Base-by-base conservation (phyloP, 768 basidiomycete species). In the Polyporus arcularius region DNA sequence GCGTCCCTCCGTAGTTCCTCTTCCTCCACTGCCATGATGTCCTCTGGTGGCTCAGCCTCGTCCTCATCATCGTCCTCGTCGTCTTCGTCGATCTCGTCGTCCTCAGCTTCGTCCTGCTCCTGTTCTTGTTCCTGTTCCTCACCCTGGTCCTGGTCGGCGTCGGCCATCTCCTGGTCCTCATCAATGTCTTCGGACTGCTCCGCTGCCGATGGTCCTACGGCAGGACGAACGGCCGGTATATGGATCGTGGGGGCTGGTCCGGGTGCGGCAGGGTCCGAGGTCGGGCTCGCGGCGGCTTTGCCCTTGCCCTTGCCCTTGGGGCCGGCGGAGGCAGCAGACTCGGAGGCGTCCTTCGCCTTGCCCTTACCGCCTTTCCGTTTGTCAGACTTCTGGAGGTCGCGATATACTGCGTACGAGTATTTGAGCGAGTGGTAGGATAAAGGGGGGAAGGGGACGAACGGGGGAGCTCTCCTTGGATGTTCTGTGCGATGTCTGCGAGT, bases 401-500 rank as follows among this genome's bases (percentile, higher is more conserved):
- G 86, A 63, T 87, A 90, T 21, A 84, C 90, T 91, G 66, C 35
- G 15, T 18, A 43, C 42, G 42, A 7, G 15, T 43, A 14, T 4
- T 18, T 30, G 3, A n/a, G 2, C 51, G 26, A 11, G 42, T 18
- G 59, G 58, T 10, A 31, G 38, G 11, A 40, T 6, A 4, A 26
- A 21, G 26, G 48, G 41, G 16, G 40, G 4, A 6, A 30, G 28
- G 18, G 47, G 43, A 75, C 81, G 63, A 58, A 88, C 92, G 75
- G 60, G 81, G 75, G 9, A 94, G 80, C 69, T 94, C 91, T 0
- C 68, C 74, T 61, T 88, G 85, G 4, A 92, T 77, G 45, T 77
- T 75, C 38, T 84, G 82, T 0, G 86, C 82, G 45, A 92, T 75
- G 68, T 92, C 90, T 2, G 84, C 83, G 59, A 94, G 87, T 64